Evolutionary conservation across 202 grass and related monocot genomes (phyloP).

Genomic region (Saccharum hybrid): DNA sequence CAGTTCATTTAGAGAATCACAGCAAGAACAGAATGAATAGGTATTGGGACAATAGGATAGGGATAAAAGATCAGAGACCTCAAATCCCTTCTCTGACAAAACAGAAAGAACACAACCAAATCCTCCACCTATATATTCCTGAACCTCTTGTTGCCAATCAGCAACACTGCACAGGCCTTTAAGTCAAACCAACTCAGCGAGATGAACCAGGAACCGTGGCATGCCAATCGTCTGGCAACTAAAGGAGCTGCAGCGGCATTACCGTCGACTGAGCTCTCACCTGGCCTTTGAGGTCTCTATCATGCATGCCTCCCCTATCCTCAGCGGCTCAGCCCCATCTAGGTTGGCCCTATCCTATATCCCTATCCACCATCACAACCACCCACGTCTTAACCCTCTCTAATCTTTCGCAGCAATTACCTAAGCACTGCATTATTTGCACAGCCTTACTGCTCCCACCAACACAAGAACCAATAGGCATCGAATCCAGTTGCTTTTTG

Average conservation of each 20-base stretch:
- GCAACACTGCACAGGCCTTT: background rate
- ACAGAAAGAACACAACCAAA: background rate
- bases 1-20: too few relatives aligned
- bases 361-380: conserved; percentile 23
- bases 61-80: too few relatives aligned
- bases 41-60: too few relatives aligned
- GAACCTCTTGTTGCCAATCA: background rate
- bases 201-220: background rate
- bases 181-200: background rate
- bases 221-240: background rate
- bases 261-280: conserved; percentile 20
- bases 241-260: background rate
- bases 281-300: conserved; percentile 24
- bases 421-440: conserved; percentile 28
- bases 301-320: background rate
- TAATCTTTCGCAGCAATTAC: conserved; percentile 1
- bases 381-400: background rate
- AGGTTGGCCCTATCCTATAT: conserved; percentile 17
- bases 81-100: conserved; percentile 5
- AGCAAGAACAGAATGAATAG: too few relatives aligned
- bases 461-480: background rate
- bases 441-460: conserved; percentile 1
- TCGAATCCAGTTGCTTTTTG: background rate
- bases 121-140: background rate
- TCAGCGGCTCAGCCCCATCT: conserved; percentile 5